A percentile compares a stretch with the other conserved stretches of the same genome.
phyloP scores from a whole-genome alignment of 176 grass and related monocot species.

The Musa schizocarpa region DNA sequence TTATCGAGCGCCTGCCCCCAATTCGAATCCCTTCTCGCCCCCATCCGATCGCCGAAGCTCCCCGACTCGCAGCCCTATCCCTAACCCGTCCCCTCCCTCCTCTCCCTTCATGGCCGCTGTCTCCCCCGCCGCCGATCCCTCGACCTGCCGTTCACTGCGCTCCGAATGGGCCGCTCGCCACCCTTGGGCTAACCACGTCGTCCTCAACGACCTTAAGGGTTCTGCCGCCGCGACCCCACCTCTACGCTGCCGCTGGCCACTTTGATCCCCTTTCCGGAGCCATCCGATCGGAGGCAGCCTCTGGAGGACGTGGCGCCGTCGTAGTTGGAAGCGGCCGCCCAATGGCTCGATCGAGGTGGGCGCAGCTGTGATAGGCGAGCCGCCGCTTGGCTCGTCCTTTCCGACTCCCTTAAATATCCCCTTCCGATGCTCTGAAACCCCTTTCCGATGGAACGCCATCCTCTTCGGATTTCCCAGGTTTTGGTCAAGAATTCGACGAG shows the following conservation, averaged over 20 bases:
- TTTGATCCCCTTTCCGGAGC: not conserved
- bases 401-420: conserved; percentile 26
- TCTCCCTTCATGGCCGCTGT: conserved; percentile 22
- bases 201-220: not conserved
- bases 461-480: conserved; percentile 26
- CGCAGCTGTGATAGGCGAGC: conserved; percentile 28
- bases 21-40: no score
- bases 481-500: not conserved
- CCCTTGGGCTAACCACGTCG: not conserved
- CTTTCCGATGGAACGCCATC: conserved; percentile 5
- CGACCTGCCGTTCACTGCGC: not conserved
- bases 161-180: not conserved
- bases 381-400: conserved; percentile 47
- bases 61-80: conserved; percentile 14
- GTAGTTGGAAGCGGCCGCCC: conserved; percentile 35
- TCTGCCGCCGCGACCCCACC: no score
- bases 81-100: no score
- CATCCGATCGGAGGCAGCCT: not conserved
- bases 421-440: conserved; percentile 17
- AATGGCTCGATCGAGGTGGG: conserved; percentile 30
- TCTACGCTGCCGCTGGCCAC: not conserved
- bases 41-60: not conserved
- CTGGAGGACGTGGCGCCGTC: conserved; percentile 29
- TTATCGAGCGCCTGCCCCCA: no score
- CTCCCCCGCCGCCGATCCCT: not conserved